Evolutionary conservation across 2,329 filamentous ascomycete species (phyloP), one percentile per base, ranked within the genome.

Genomic region (Ophiostoma sp.): DNA sequence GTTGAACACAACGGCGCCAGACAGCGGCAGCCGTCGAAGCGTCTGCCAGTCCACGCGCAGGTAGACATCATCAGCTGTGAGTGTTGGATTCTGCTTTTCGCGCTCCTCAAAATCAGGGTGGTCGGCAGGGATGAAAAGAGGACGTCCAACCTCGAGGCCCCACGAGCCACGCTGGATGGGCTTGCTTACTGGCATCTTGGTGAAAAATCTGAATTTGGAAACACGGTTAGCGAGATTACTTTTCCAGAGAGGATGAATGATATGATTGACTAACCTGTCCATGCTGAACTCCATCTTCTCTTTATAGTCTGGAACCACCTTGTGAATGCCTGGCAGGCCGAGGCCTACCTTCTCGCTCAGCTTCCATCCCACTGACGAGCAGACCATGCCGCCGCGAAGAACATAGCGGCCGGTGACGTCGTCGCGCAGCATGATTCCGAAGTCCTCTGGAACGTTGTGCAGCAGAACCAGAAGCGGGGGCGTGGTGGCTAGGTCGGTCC

Each of bases 21-120:
- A 92, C 0, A 96, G 80, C 0, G 92, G 92, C 0, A 96, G 79
- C 2, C 92, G 85, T 1, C 92, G 86, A 4, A 96, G 79, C 0
- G 92, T 96, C 77, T 96, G 93, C 91, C 92, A 96, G 76, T 96
- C 92, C 1, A 95, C 91, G 4, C 92, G 85, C 1, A 96, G 80
- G 70, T 89, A 80, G 71, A 90, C 81, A 45, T 90, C 84, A 0
- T 85, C 81, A 75, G 45, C 42, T 0, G 78, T 79, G 5, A 94
- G 79, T 0, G 41, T 11, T 41, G 66, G 49, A 36, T 45, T 49
- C 47, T 67, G 65, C 2, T 69, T 67, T 16, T 71, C 73, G 7
- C 72, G 70, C 27, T 80, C 77, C 0, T 82, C 78, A 71, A 78
- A 75, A 0, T 81, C 78, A 18, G 90, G 85, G 45, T 86, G 81